These are phyloP conservation scores for Kwoniella bestiolae DNA, from an alignment of 768 basidiomycete species.

Conservation along the genomic window DNA sequence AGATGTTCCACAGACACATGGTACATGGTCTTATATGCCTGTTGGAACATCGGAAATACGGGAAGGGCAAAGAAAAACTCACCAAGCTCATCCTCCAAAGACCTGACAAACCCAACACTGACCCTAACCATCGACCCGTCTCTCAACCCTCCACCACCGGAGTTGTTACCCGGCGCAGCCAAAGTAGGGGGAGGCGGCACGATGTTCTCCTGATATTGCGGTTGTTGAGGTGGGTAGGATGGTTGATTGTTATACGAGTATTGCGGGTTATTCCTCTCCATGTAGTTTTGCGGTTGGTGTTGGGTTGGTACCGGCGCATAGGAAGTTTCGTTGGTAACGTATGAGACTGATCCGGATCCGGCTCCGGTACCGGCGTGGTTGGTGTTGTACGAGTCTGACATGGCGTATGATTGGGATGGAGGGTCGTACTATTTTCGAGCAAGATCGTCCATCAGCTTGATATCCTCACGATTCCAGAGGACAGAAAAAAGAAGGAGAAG, in stretches of 20 bases:
- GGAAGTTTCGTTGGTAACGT: conserved; percentile 21
- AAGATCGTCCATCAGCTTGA: no score
- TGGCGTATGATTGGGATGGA: conserved; percentile 43
- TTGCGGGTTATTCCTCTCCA: conserved; percentile 14
- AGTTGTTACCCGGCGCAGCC: not conserved
- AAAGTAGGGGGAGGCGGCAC: conserved; percentile 7
- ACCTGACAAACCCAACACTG: conserved; percentile 52
- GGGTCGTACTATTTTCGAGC: conserved; percentile 47
- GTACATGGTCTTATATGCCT: no score
- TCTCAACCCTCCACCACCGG: conserved; percentile 25
- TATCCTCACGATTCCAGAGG: no score
- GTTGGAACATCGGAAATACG: no score
- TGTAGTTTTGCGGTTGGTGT: conserved; percentile 5
- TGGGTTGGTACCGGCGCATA: conserved; percentile 15
- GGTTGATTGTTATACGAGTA: conserved; percentile 6
- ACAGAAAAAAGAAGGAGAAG: not conserved
- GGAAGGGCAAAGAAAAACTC: no score
- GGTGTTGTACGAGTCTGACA: conserved; percentile 33
- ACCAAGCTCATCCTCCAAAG: conserved; percentile 56
- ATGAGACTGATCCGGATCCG: conserved; percentile 12
- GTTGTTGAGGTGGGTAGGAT: conserved; percentile 17
- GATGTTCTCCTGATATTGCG: conserved; percentile 15
- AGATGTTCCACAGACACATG: no score
- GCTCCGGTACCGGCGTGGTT: not conserved
- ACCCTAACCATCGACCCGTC: conserved; percentile 53